Percentiles rank a stretch among this genome's conserved stretches.
Evolutionary conservation across 192 early-diverging fungal species (phyloP).

Genomic region (Coemansia sp.): DNA sequence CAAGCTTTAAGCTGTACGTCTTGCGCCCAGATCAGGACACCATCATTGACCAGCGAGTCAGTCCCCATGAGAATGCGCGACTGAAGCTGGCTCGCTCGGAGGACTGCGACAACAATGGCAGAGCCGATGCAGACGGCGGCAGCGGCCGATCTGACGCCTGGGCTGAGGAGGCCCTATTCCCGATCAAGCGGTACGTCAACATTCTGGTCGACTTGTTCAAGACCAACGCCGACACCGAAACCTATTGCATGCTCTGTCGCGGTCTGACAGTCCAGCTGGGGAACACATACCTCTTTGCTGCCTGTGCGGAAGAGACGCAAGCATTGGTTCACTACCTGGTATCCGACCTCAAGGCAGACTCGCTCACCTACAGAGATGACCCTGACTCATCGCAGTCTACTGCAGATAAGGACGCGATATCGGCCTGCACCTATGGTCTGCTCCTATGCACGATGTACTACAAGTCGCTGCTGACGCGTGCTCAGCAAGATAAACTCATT

Average conservation of each 20-base stretch:
- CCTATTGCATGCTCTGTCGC: constrained; percentile 66
- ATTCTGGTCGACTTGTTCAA: constrained; percentile 60
- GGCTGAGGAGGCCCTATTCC: constrained; percentile 31
- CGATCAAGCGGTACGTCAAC: constrained; percentile 59
- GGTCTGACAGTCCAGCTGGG: constrained; percentile 67
- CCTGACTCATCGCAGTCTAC: constrained; percentile 12
- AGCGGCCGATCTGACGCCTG: not conserved
- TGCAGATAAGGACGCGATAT: constrained; percentile 21
- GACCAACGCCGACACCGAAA: constrained; percentile 67
- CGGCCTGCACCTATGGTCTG: constrained; percentile 25
- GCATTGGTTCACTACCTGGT: constrained; percentile 63
- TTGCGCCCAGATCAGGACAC: constrained; percentile 28
- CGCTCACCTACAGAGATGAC: constrained; percentile 16
- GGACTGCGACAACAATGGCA: not conserved
- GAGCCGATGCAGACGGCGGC: not conserved
- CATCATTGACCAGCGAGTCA: constrained; percentile 50
- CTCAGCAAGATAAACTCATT: constrained; percentile 71
- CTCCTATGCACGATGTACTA: constrained; percentile 40
- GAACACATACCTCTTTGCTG: constrained; percentile 71
- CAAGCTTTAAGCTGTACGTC: constrained; percentile 37
- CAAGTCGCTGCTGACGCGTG: constrained; percentile 59
- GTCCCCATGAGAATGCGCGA: constrained; percentile 42
- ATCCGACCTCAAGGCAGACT: constrained; percentile 53
- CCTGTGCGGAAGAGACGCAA: constrained; percentile 55
- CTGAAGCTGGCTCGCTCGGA: constrained; percentile 19